phyloP scores from a whole-genome alignment of 2,329 filamentous ascomycete genomes.

The Coleophoma eucalyptorum region DNA sequence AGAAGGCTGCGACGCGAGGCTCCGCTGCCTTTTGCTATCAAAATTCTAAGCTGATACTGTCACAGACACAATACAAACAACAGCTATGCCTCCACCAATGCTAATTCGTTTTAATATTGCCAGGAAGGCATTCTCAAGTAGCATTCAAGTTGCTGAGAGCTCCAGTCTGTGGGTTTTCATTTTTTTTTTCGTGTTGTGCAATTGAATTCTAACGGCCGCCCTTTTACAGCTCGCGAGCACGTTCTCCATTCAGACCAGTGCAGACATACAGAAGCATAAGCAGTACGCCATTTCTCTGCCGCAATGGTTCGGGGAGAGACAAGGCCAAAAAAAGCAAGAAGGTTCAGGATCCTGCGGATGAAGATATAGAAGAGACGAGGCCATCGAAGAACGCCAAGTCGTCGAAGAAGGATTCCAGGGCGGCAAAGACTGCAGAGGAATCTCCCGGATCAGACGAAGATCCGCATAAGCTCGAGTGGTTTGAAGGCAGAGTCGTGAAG shows the following conservation, averaged over 20 bases:
- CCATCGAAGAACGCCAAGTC: too few relatives aligned
- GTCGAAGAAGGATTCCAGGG: slow-evolving; percentile 12
- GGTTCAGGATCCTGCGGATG: slow-evolving; percentile 3
- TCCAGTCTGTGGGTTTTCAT: background rate
- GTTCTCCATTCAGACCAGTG: background rate
- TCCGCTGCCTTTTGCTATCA: background rate
- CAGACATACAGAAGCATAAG: background rate
- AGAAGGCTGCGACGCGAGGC: slow-evolving; percentile 12
- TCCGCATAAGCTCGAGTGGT: slow-evolving; percentile 55
- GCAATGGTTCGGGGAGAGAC: too few relatives aligned
- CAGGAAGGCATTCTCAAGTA: background rate
- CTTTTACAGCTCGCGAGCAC: background rate
- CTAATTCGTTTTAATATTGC: slow-evolving; percentile 9
- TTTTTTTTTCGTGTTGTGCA: background rate
- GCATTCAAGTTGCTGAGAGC: background rate
- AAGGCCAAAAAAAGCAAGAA: slow-evolving; percentile 19
- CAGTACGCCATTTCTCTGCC: slow-evolving; percentile 6
- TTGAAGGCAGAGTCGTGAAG: slow-evolving; percentile 52
- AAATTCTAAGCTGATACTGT: slow-evolving; percentile 4
- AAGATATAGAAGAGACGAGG: too few relatives aligned
- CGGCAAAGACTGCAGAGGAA: background rate
- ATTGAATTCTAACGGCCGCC: background rate
- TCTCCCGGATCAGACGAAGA: slow-evolving; percentile 31
- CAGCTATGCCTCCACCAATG: slow-evolving; percentile 14
- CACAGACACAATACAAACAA: slow-evolving; percentile 1